Base-by-base conservation (phyloP, 441 rosid species). In the Gossypium davidsonii region DNA sequence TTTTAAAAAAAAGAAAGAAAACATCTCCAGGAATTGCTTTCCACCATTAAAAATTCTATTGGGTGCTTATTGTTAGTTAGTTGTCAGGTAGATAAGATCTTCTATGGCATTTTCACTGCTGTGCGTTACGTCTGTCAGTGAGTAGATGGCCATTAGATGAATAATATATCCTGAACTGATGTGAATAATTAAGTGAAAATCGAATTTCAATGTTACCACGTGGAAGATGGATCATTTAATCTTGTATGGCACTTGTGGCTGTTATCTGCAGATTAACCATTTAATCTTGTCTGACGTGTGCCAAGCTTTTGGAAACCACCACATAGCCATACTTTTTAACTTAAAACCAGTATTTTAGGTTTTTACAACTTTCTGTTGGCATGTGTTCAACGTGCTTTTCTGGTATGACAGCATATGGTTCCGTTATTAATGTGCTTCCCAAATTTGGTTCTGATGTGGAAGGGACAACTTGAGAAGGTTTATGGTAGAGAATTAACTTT, bases 141-240 rank as follows among this genome's bases (percentile, higher is more conserved):
- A 56, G 56, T 37, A 26, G 72, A 62, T 49, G 77, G 48, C 49
- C 70, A 65, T 34, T 55, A 55, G 25, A 42, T 51, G 17, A 66
- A 31, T 26, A 15, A 26, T 67, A 17, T 69, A 12, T 52, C 4
- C 46, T 52, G 72, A 69, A 69, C 18, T 68, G 46, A 68, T 31
- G 28, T 2, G 61, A 69, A 31, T 69, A 52, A 51, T 14, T 31
- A 69, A 69, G 48, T 28, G 46, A 26, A 52, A 17, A 31, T 37
- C 10, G 17, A 67, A 49, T 52, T 31, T 52, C 26, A 17, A 31
- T 15, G 26, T 68, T 15, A 17, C 11, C 60, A 51, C 18, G 26
- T 51, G 60, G 60, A 51, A 9, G 60, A 68, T 56, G 31, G 46
- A 51, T 68, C 17, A 28, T 28, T 51, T 49, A 28, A 10, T 31